These are phyloP conservation scores for Daldinia loculata DNA, from an alignment of 495 filamentous ascomycete genomes.

Conservation along the genomic window DNA sequence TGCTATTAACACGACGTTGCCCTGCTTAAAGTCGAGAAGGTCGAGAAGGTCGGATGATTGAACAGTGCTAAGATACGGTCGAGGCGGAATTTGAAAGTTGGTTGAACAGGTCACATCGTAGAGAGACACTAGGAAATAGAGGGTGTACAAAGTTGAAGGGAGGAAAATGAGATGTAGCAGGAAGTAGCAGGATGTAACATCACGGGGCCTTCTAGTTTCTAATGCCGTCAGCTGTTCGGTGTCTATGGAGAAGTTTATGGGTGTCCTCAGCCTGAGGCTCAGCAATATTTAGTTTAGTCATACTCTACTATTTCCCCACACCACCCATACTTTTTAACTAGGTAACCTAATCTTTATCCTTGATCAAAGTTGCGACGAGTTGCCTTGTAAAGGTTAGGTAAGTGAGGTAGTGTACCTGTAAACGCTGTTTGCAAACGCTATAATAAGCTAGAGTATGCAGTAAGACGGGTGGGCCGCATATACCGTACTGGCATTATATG, in stretches of 20 bases:
- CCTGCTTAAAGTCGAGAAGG: conserved; percentile 20
- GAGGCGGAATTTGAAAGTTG: conserved; percentile 14
- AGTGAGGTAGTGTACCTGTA: no score
- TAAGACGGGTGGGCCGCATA: conserved; percentile 34
- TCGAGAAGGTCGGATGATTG: conserved; percentile 39
- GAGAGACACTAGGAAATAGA: conserved; percentile 21
- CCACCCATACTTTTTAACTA: no score
- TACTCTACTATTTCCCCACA: conserved; percentile 22
- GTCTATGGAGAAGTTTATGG: not conserved
- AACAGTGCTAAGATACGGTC: conserved; percentile 23
- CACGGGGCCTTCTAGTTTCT: conserved; percentile 39
- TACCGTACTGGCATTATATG: no score
- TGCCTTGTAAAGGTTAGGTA: conserved; percentile 2
- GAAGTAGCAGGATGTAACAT: conserved; percentile 26
- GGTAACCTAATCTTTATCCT: not conserved
- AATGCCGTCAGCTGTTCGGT: conserved; percentile 32
- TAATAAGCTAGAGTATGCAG: conserved; percentile 14
- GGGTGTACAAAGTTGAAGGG: conserved; percentile 26
- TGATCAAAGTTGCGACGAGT: not conserved
- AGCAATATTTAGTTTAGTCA: conserved; percentile 27
- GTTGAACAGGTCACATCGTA: conserved; percentile 44
- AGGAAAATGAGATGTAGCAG: conserved; percentile 10
- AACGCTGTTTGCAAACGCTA: not conserved
- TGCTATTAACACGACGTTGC: conserved; percentile 26
- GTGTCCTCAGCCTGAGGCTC: conserved; percentile 25